Evolutionary conservation across 768 basidiomycete species (phyloP), one percentile per base, ranked within the genome.

Genomic region (Vararia minispora): DNA sequence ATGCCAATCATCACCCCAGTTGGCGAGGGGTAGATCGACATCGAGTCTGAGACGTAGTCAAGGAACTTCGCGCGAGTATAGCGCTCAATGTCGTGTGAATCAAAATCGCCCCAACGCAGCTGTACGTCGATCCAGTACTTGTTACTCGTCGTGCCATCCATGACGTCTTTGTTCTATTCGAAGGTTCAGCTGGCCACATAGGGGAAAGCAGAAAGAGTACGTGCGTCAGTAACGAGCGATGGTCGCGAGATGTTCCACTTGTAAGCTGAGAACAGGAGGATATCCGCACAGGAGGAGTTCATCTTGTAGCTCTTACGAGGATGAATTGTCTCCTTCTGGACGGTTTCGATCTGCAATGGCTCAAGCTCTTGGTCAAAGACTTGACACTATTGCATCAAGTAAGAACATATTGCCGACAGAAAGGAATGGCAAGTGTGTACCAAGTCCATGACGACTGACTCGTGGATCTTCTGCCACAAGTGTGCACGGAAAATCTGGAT

Each of bases 231-330:
- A 18, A 92, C 82, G 18, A 99, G 76, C 3, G 90, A 94, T 2
- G 95, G 95, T 14, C 94, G 79, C 4, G 92, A 79, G 43, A 98
- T 95, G 59, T 95, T 97, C 95, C 95, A 99, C 75, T 89, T 90
- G 60, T 88, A 86, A 1, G 87, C 84, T 10, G 91, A 95, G 75
- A 99, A 98, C 35, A 99, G 69, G 14, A 99, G 69, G 54, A 99
- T 94, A 54, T 99, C 95, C 36, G 94, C 94, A 48, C 94, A 97
- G n/a, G 91, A 94, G 6, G 91, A 95, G 64, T 99, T 99, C 95
- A 99, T 98, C 76, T 99, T 99, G 76, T 99, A 99, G 69, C 90
- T 95, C 71, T 97, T 97, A 63, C 94, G 86, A 51, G 94, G 94
- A 59, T 95, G 95, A 44, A 99, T 99, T 0, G 95, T 97, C 62